Conservation (phyloP, 1,284 basidiomycete species). For the Rhodotorula sp. region DNA sequence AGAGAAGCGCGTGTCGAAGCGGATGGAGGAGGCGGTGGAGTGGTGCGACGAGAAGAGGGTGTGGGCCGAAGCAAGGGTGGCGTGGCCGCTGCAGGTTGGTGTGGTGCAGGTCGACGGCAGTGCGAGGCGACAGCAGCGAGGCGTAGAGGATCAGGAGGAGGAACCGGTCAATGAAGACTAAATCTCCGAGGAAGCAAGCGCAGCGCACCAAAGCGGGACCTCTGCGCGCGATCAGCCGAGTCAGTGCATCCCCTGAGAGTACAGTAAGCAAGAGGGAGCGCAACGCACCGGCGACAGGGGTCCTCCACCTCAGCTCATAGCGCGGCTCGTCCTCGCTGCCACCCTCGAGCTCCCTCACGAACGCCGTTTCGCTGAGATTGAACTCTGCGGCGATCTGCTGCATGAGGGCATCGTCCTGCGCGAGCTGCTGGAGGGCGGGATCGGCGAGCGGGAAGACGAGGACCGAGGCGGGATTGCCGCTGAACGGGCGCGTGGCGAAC, state of each 20-base stretch:
- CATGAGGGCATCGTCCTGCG: slow-evolving; percentile 39
- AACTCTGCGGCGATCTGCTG: slow-evolving; percentile 55
- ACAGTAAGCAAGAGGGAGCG: neutral
- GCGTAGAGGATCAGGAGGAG: neutral
- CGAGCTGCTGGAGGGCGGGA: neutral
- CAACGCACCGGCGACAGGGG: slow-evolving; percentile 13
- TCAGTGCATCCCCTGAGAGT: neutral
- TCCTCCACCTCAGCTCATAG: slow-evolving; percentile 34
- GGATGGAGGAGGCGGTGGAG: slow-evolving; percentile 48
- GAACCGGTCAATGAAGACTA: neutral
- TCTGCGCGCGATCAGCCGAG: neutral
- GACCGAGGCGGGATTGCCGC: slow-evolving; percentile 62
- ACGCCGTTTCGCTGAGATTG: slow-evolving; percentile 58
- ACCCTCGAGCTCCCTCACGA: slow-evolving; percentile 45
- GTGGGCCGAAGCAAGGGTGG: slow-evolving; percentile 56
- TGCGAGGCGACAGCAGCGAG: neutral
- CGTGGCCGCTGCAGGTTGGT: slow-evolving; percentile 55
- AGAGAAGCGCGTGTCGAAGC: slow-evolving; percentile 50
- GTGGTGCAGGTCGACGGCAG: neutral
- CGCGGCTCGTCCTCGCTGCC: slow-evolving; percentile 12
- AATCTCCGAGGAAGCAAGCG: neutral
- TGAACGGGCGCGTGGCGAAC: slow-evolving; percentile 56
- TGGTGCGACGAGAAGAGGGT: slow-evolving; percentile 52
- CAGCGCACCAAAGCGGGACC: slow-evolving; percentile 25
- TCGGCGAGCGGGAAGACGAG: slow-evolving; percentile 52